Evolutionary conservation across 2,329 filamentous ascomycete genomes (phyloP).

Genomic region (Ophiostoma piceae): DNA sequence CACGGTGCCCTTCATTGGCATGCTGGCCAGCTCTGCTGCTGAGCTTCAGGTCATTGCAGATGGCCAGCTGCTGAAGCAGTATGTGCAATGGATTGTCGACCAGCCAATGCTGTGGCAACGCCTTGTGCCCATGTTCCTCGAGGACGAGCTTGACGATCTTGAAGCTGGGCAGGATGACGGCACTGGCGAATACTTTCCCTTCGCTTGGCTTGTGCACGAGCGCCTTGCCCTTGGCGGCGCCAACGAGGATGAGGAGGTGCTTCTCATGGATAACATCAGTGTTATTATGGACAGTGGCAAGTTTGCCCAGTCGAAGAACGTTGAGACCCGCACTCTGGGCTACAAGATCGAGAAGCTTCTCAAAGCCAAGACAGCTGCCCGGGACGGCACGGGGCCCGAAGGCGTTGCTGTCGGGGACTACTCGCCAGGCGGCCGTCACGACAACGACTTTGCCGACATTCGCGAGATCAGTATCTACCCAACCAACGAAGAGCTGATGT

Average conservation of each 20-base stretch:
- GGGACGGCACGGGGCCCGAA: background rate
- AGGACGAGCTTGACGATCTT: constrained; percentile 32
- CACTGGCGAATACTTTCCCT: constrained; percentile 32
- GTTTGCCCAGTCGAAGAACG: constrained; percentile 28
- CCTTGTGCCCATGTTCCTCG: constrained; percentile 35
- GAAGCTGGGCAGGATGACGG: constrained; percentile 27
- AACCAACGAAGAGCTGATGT: constrained; percentile 59
- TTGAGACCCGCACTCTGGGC: constrained; percentile 30
- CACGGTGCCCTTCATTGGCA: constrained; percentile 34
- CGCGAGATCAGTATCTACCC: constrained; percentile 59
- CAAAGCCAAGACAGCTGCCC: constrained; percentile 25
- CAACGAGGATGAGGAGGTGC: constrained; percentile 26
- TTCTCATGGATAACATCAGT: constrained; percentile 28
- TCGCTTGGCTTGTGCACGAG: constrained; percentile 48
- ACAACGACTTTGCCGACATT: constrained; percentile 64
- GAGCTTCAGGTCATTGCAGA: constrained; percentile 44
- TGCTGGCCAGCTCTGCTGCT: constrained; percentile 37
- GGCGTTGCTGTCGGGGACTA: background rate
- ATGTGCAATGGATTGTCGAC: constrained; percentile 45
- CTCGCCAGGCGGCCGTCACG: constrained; percentile 61
- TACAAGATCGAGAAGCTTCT: constrained; percentile 39
- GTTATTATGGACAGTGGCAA: constrained; percentile 29
- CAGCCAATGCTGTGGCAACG: constrained; percentile 53
- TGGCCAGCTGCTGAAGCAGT: constrained; percentile 45
- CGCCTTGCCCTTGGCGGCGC: constrained; percentile 38